Evolutionary conservation across 306 rosid species (phyloP), one percentile per base, ranked within the genome.

Genomic region (Lagenaria siceraria): DNA sequence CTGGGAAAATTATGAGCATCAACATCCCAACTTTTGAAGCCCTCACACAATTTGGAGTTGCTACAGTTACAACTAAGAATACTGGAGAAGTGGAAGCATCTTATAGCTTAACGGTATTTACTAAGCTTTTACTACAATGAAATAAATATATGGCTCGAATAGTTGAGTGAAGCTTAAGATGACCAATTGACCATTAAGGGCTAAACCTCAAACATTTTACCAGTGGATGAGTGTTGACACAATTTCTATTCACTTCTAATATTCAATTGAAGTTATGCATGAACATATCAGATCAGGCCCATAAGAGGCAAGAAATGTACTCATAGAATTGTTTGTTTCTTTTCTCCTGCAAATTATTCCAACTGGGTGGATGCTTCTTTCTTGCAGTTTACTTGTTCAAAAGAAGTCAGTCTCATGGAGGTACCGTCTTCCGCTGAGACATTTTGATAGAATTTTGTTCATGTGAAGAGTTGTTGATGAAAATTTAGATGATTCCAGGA

Each of bases 11-110:
- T 71, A 10, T 88, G 61, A 88, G 90, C 80, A 89, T 94, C 80
- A 92, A 87, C 58, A 80, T 92, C 81, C 96, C 98, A 69, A 81
- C 95, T 62, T 92, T 92, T 80, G 93, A 94, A 86, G 95, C 96
- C 56, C 89, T 94, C 72, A 80, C 92, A 74, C 97, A 94, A 87
- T 86, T 89, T 82, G 98, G 98, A 79, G 86, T 89, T 71, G 98
- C 96, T 48, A 86, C 91, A 54, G 65, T 94, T 78, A 80, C 93
- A 22, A 82, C 97, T 15, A 90, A 88, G 79, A 94, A 94, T 81
- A 94, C 87, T 59, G 97, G 97, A 83, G 97, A 90, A 84, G 82
- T 94, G 80, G 98, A 92, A 90, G 98, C 97, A 75, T 94, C 98
- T 42, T 94, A 94, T 87, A 83, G 97, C 80, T 89, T 94, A 80